A percentile compares a stretch with the other conserved stretches of the same genome.
Evolutionary conservation across 257 asterid species (phyloP).

Genomic region (Apocynum venetum): DNA sequence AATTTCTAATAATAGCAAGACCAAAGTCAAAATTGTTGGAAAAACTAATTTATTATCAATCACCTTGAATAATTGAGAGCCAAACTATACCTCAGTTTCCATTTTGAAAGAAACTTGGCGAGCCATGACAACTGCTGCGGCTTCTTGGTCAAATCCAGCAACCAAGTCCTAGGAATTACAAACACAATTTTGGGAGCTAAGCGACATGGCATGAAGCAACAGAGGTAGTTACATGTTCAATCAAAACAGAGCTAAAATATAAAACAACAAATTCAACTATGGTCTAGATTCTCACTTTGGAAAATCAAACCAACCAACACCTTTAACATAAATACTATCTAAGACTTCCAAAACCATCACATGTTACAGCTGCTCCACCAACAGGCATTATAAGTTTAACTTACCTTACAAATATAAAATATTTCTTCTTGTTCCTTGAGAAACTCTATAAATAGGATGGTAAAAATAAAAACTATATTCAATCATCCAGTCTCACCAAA

Average conservation of each 20-base stretch:
- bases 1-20: neutral
- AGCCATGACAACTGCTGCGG: constrained; percentile 95
- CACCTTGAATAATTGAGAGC: constrained; percentile 18
- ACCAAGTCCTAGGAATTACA: constrained; percentile 65
- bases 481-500: neutral
- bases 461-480: neutral
- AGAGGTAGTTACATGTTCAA: neutral
- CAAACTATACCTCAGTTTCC: constrained; percentile 82
- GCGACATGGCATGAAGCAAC: neutral
- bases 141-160: constrained; percentile 99
- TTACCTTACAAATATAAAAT: neutral
- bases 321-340: neutral
- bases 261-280: neutral
- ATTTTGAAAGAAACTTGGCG: constrained; percentile 91
- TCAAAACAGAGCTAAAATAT: neutral
- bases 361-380: neutral
- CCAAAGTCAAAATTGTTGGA: neutral
- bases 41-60: neutral
- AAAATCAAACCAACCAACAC: neutral
- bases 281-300: neutral
- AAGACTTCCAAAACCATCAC: neutral
- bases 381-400: neutral
- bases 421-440: neutral
- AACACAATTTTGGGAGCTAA: constrained; percentile 2
- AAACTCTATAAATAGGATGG: neutral